These are phyloP conservation scores for Fallopia convolvulus DNA, from an alignment of 148 eudicot genomes.

Conservation along the genomic window DNA sequence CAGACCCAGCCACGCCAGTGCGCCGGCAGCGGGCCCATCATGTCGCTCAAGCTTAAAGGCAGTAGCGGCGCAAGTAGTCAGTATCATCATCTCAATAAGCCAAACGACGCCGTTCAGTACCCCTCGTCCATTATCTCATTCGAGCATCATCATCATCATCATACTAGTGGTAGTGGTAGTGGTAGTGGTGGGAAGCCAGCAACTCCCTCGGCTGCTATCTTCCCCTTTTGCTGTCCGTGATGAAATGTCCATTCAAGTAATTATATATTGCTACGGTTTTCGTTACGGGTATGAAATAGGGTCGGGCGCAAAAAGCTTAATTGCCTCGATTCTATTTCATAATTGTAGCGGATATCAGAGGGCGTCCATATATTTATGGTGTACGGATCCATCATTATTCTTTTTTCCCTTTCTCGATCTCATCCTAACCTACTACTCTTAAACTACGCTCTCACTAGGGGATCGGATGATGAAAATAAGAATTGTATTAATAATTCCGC, in stretches of 20 bases:
- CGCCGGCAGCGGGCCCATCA: slow-evolving; percentile 1
- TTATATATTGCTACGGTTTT: background rate
- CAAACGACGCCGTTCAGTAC: slow-evolving; percentile 2
- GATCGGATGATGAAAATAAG: background rate
- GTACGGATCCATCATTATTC: background rate
- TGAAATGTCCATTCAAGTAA: background rate
- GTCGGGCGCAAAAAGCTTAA: background rate
- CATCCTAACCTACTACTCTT: background rate
- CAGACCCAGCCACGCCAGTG: slow-evolving; percentile 36
- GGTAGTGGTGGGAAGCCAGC: background rate
- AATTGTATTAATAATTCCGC: background rate
- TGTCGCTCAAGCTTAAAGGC: slow-evolving; percentile 12
- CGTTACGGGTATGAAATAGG: background rate
- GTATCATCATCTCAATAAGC: background rate
- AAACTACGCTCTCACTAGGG: background rate
- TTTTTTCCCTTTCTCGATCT: background rate
- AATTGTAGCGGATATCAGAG: background rate
- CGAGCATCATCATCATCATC: slow-evolving; percentile 5
- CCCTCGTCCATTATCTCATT: slow-evolving; percentile 10
- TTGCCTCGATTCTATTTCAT: background rate
- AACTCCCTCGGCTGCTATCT: slow-evolving; percentile 4
- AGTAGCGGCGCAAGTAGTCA: background rate
- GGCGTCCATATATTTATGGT: background rate
- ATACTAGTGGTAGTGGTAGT: background rate
- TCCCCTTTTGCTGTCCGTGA: slow-evolving; percentile 16